A percentile compares a stretch with the other conserved stretches of the same genome.
Evolutionary conservation across 352 stramenopile genomes (phyloP).

Genomic region (Globisporangium carolinianum): DNA sequence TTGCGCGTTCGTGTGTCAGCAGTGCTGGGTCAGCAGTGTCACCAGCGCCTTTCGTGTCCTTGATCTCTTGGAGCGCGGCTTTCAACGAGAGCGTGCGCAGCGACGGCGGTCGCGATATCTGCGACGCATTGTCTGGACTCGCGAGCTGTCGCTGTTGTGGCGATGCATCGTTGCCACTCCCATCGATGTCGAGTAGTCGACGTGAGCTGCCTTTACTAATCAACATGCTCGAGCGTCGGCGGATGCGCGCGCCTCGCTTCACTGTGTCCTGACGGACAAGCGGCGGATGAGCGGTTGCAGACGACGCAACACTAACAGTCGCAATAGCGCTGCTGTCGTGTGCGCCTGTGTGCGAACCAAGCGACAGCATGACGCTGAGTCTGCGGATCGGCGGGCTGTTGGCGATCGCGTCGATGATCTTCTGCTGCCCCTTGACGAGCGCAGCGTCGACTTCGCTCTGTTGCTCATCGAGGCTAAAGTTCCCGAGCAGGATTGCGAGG

Average conservation of each 20-base stretch:
- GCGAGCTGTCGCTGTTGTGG: neutral
- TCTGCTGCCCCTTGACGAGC: conserved; percentile 22
- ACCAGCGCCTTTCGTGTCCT: neutral
- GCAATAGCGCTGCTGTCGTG: neutral
- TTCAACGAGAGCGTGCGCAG: neutral
- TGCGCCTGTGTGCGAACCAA: neutral
- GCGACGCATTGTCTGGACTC: neutral
- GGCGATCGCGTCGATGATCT: conserved; percentile 16
- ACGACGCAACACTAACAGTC: neutral
- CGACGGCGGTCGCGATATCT: neutral
- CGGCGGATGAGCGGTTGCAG: neutral
- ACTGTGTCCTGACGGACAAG: conserved; percentile 4
- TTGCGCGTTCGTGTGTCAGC: too few species aligned
- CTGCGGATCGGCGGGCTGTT: conserved; percentile 5
- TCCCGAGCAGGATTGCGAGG: conserved; percentile 79
- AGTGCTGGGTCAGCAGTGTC: neutral
- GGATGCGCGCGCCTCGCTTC: conserved; percentile 2
- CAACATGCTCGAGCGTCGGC: conserved; percentile 4
- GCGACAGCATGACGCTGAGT: conserved; percentile 6
- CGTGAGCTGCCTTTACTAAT: conserved; percentile 5
- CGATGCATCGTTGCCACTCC: neutral
- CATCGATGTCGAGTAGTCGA: neutral
- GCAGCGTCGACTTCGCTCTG: conserved; percentile 19
- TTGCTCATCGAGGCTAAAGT: conserved; percentile 54
- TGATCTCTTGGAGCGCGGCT: neutral